Evolutionary conservation across 2,329 filamentous ascomycete genomes (phyloP).

Genomic region (Fusarium marasasianum): DNA sequence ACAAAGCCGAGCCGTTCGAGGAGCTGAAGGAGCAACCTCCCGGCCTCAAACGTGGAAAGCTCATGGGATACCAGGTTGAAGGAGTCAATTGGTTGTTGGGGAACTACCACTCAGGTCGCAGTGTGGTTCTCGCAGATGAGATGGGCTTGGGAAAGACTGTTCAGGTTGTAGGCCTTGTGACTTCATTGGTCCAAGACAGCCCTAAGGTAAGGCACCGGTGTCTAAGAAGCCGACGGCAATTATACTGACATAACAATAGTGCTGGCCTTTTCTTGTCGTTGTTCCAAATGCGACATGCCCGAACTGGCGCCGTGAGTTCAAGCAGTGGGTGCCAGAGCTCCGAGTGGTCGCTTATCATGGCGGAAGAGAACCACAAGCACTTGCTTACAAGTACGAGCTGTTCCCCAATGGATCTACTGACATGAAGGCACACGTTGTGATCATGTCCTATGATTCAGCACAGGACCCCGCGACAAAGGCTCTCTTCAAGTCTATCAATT

Average conservation of each 20-base stretch:
- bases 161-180: constrained; percentile 85
- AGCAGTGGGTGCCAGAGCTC: constrained; percentile 87
- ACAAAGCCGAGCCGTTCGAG: constrained; percentile 72
- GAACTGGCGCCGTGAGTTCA: constrained; percentile 98
- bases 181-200: constrained; percentile 73
- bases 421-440: constrained; percentile 88
- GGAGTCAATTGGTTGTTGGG: constrained; percentile 95
- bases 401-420: constrained; percentile 74
- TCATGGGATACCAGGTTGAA: constrained; percentile 94
- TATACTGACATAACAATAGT: constrained; percentile 50
- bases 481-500: constrained; percentile 77
- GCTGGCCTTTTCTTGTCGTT: constrained; percentile 92
- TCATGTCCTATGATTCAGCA: constrained; percentile 94
- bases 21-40: constrained; percentile 77
- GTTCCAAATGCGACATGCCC: constrained; percentile 94
- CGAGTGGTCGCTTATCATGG: constrained; percentile 95
- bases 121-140: constrained; percentile 93
- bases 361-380: constrained; percentile 74
- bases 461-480: constrained; percentile 73
- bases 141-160: constrained; percentile 99
- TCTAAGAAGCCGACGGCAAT: not conserved
- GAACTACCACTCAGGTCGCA: constrained; percentile 84
- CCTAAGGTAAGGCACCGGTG: constrained; percentile 54
- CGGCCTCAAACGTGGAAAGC: constrained; percentile 77
- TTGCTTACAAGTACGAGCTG: constrained; percentile 85